A percentile compares a stretch with the other conserved stretches of the same genome.
phyloP scores from a whole-genome alignment of 192 early-diverging fungal genomes.

The Rhizoclosmatium sp. region DNA sequence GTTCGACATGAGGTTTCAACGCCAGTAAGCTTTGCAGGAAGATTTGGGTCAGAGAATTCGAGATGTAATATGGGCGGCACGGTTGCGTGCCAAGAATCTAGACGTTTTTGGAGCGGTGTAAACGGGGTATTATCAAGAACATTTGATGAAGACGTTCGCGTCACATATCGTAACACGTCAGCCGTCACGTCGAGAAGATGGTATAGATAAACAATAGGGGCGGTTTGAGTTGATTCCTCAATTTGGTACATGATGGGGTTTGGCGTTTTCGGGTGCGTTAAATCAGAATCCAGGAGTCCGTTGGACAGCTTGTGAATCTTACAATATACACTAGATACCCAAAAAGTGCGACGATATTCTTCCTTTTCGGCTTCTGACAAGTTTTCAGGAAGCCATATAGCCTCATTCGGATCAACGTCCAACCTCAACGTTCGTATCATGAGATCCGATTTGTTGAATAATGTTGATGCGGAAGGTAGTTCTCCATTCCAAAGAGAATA shows the following conservation, averaged over 20 bases:
- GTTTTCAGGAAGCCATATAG: not conserved
- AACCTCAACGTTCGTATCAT: not conserved
- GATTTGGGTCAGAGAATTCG: not conserved
- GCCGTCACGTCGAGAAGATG: not conserved
- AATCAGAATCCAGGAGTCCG: not conserved
- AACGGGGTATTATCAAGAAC: not conserved
- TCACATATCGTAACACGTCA: not conserved
- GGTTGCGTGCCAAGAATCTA: not conserved
- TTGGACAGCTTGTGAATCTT: not conserved
- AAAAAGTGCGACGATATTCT: not conserved
- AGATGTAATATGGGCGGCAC: not conserved
- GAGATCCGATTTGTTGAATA: not conserved
- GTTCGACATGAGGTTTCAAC: not conserved
- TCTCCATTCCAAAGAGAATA: not conserved
- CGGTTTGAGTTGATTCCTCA: not conserved
- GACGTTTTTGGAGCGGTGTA: not conserved
- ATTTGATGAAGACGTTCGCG: not conserved
- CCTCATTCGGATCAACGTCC: not conserved
- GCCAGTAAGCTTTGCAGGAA: not conserved
- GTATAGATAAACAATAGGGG: constrained; percentile 8
- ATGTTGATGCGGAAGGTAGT: not conserved
- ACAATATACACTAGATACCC: not conserved
- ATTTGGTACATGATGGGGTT: not conserved
- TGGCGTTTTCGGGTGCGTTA: not conserved
- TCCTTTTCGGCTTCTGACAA: not conserved